Evolutionary conservation across 495 filamentous ascomycete genomes (phyloP), one percentile per base, ranked within the genome.

Genomic region (Paragyromitra xinjiangensis): DNA sequence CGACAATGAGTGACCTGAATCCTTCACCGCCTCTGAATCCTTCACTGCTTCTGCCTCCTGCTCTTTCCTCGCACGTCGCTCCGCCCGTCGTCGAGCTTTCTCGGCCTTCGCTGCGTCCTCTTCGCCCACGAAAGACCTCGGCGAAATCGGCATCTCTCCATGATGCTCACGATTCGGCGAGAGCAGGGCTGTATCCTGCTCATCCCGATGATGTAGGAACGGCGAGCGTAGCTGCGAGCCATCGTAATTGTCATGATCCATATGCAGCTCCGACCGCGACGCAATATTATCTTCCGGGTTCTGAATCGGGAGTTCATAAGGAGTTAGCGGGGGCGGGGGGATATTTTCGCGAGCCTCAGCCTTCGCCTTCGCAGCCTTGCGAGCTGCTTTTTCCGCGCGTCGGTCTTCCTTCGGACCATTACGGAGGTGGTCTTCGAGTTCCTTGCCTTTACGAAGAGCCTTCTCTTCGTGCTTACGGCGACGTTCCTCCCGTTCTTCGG

Each of bases 401-500:
- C 77, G 77, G 12, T 71, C 63, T 45, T 79, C 77, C 14, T 63
- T 68, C 6, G 53, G 61, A 2, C 77, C 75, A 22, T 62, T 63
- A 12, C 61, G 67, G 50, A 79, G 66, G 22, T 78, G 75, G 14
- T 78, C 61, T 66, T 72, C 91, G 19, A 90, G 91, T 80, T 92
- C 91, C 88, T 92, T 90, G 0, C 90, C 90, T 77, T 91, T 88
- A 8, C 86, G 86, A 34, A 88, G 81, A 16, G 86, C 83, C 56
- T 85, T 79, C 63, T 88, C 82, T 39, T 88, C 84, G 42, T 87
- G 82, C 58, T 71, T 78, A 4, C 66, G 68, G 9, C 77, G 77
- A 48, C 77, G 67, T 44, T 73, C 75, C 11, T 79, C 77, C 9
- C 77, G 76, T 34, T 78, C 77, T 44, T 79, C 77, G 5, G 58